Conservation (phyloP, 176 grass and related monocot species). For the Puccinellia tenuiflora region DNA sequence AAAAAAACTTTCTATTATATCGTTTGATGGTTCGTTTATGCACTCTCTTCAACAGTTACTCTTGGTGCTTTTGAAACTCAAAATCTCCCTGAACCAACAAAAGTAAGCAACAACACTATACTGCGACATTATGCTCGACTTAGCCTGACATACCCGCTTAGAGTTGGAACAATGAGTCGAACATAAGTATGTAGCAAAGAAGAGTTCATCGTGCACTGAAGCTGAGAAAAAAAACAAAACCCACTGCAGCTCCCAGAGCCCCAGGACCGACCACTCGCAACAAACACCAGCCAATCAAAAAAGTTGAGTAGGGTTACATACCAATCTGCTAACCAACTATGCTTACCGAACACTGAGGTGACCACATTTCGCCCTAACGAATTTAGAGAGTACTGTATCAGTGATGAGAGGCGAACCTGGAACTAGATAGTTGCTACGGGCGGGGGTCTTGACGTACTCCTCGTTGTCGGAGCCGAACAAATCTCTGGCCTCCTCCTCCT, state of each 20-base stretch:
- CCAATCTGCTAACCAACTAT: not conserved
- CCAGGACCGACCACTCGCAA: not conserved
- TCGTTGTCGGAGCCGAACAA: constrained; percentile 94
- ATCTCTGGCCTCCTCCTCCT: constrained; percentile 61
- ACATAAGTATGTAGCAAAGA: not conserved
- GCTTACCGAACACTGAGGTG: not conserved
- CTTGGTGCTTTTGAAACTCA: not conserved
- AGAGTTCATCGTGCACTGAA: not conserved
- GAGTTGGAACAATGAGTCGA: not conserved
- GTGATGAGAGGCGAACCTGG: constrained; percentile 50
- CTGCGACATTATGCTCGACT: not conserved
- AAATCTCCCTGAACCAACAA: not conserved
- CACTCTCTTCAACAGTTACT: not conserved
- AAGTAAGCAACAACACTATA: too few species aligned
- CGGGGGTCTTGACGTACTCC: constrained; percentile 69
- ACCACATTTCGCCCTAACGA: not conserved
- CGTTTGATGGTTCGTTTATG: not conserved
- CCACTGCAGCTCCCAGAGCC: not conserved
- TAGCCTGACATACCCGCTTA: not conserved
- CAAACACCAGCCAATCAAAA: not conserved
- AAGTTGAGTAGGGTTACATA: not conserved
- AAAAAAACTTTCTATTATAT: not conserved
- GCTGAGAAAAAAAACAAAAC: not conserved
- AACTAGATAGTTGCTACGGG: constrained; percentile 60
- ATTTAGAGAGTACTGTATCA: not conserved